These are phyloP conservation scores for Psophocarpus tetragonolobus DNA, from an alignment of 306 rosid genomes.

Conservation along the genomic window DNA sequence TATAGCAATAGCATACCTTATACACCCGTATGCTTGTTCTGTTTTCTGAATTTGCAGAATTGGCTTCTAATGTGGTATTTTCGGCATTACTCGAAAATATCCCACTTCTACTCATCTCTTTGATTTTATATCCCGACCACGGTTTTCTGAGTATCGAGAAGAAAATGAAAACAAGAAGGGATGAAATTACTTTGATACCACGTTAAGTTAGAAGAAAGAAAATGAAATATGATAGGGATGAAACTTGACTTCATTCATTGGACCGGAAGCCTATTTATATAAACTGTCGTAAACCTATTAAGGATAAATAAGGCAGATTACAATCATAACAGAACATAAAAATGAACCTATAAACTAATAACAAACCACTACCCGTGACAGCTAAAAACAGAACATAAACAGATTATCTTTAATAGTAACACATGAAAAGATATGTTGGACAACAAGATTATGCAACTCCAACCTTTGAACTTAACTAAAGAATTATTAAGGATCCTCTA, in stretches of 20 bases:
- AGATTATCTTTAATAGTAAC: no score
- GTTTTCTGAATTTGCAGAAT: slow-evolving; percentile 47
- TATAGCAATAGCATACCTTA: slow-evolving; percentile 61
- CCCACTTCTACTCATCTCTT: slow-evolving; percentile 72
- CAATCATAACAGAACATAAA: background rate
- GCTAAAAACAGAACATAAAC: background rate
- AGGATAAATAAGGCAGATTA: background rate
- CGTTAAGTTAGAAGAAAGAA: background rate
- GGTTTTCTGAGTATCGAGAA: slow-evolving; percentile 58
- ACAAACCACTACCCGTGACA: background rate
- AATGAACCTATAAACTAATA: background rate
- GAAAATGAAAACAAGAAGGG: background rate
- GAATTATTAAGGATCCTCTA: no score
- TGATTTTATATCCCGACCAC: slow-evolving; percentile 64
- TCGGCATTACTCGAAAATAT: slow-evolving; percentile 59
- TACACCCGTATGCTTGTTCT: slow-evolving; percentile 57
- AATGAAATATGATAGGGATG: background rate
- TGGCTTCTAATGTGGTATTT: slow-evolving; percentile 48
- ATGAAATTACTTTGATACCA: background rate
- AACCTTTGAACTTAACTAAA: slow-evolving; percentile 7
- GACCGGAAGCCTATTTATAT: background rate
- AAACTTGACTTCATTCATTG: background rate
- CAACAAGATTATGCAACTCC: background rate
- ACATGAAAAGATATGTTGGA: slow-evolving; percentile 14
- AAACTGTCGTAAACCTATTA: background rate